Percentiles rank a stretch among this genome's conserved stretches.
Conservation (phyloP, 73 alveolate species). For the Stentor roeselii region DNA sequence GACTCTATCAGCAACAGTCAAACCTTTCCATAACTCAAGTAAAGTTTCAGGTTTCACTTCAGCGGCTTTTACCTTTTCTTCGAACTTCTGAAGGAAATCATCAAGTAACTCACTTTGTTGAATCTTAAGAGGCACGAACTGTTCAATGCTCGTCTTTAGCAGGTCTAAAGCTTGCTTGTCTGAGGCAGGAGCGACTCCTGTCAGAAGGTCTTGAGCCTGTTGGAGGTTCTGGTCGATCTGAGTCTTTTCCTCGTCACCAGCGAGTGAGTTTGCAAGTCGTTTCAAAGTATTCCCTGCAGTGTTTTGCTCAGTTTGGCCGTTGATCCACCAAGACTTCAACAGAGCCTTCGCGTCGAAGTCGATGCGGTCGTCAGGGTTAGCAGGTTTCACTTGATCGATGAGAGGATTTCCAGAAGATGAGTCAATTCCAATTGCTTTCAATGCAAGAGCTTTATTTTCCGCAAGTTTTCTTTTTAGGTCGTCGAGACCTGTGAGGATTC, state of each 20-base stretch:
- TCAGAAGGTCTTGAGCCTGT: not conserved
- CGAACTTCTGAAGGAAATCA: not conserved
- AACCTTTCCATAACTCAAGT: not conserved
- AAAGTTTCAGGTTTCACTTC: not conserved
- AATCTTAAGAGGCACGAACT: not conserved
- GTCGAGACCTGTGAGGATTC: not conserved
- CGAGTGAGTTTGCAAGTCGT: not conserved
- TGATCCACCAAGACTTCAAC: not conserved
- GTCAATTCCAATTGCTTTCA: not conserved
- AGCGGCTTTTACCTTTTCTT: not conserved
- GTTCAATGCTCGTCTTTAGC: not conserved
- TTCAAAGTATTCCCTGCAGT: not conserved
- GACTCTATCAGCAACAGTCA: not conserved
- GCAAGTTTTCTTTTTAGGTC: not conserved
- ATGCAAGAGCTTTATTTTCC: not conserved
- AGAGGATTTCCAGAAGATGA: not conserved
- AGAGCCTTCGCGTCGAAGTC: not conserved
- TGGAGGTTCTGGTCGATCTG: not conserved
- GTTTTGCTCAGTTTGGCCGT: not conserved
- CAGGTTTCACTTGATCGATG: not conserved
- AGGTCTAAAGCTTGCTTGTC: not conserved
- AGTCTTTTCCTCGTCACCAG: not conserved
- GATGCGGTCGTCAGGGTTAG: not conserved
- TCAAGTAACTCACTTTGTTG: not conserved
- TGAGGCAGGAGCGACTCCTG: constrained; percentile 1